A percentile compares a stretch with the other conserved stretches of the same genome.
These are phyloP conservation scores for Sphaerulina musiva DNA, from an alignment of 2,329 filamentous ascomycete species.

Conservation along the genomic window DNA sequence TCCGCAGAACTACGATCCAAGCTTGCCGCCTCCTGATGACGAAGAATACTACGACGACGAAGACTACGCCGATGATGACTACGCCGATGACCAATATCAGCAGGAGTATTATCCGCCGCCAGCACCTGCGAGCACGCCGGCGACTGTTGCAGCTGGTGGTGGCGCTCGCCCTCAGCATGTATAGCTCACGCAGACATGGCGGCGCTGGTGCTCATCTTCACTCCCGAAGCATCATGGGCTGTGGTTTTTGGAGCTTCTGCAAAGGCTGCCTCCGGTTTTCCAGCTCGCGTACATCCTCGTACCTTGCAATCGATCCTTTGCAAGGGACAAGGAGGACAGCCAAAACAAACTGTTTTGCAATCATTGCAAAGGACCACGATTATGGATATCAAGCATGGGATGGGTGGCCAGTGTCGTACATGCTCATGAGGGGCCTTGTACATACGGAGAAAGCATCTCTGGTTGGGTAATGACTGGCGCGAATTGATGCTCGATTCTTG, in stretches of 20 bases:
- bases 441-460: conserved; percentile 14
- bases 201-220: conserved; percentile 7
- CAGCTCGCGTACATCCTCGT: neutral
- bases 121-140: conserved; percentile 19
- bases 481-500: conserved; percentile 2
- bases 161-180: conserved; percentile 11
- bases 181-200: conserved; percentile 21
- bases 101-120: conserved; percentile 25
- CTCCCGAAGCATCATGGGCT: neutral
- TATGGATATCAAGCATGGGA: neutral
- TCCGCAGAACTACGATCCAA: conserved; percentile 27
- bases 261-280: neutral
- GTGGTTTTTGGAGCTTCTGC: neutral
- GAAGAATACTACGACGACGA: conserved; percentile 32
- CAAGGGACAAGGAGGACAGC: neutral
- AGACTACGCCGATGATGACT: conserved; percentile 27
- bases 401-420: neutral
- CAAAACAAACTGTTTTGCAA: neutral
- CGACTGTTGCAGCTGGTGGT: conserved; percentile 13
- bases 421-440: conserved; percentile 18
- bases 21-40: conserved; percentile 26
- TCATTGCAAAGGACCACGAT: neutral
- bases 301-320: neutral
- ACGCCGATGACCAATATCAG: conserved; percentile 20
- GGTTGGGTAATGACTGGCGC: conserved; percentile 10